phyloP scores from a whole-genome alignment of 2,329 filamentous ascomycete genomes.

The Trichophyton rubrum region DNA sequence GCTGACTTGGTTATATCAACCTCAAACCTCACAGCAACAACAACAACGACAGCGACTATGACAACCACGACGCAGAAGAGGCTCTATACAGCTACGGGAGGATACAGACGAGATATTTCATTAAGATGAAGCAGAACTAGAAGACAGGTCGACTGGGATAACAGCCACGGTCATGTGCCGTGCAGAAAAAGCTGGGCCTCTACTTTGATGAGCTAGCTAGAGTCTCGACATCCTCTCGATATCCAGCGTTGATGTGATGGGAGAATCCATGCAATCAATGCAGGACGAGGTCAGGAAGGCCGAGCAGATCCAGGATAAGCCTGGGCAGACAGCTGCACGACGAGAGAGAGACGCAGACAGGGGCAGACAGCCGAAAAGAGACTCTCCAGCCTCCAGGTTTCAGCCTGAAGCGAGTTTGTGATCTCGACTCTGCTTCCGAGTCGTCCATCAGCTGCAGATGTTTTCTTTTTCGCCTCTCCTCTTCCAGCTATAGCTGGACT shows the following conservation, averaged over 20 bases:
- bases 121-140: not conserved
- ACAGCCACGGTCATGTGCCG: not conserved
- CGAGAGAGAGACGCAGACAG: not conserved
- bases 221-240: not conserved
- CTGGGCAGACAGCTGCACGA: too few relatives aligned
- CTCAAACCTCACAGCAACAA: not conserved
- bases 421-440: not conserved
- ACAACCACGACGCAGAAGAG: not conserved
- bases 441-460: not conserved
- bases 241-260: not conserved
- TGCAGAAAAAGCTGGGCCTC: not conserved
- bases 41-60: not conserved
- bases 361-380: not conserved
- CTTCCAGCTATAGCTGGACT: not conserved
- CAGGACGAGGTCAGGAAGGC: slow-evolving; percentile 1
- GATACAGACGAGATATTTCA: not conserved
- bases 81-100: not conserved
- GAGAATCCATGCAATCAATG: not conserved
- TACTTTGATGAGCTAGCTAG: not conserved
- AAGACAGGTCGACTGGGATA: not conserved
- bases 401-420: slow-evolving; percentile 1
- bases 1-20: not conserved
- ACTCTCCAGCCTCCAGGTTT: not conserved
- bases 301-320: not conserved
- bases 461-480: not conserved